Evolutionary conservation across 2,329 filamentous ascomycete genomes (phyloP).

Genomic region (Hypoxylon sp.): DNA sequence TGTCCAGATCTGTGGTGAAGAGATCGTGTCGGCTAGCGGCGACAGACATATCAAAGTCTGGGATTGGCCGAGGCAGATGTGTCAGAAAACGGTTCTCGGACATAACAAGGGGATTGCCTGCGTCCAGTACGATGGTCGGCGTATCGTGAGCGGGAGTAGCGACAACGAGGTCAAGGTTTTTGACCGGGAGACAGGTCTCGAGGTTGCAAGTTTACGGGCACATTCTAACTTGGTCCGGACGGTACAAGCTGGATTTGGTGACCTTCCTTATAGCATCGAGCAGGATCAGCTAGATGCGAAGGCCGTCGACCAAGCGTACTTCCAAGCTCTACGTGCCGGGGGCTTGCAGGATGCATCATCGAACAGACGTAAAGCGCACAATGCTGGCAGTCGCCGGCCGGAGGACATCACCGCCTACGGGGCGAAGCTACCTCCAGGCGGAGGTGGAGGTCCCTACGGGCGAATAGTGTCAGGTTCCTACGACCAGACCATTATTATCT

Average conservation of each 20-base stretch:
- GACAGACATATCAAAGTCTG: constrained; percentile 94
- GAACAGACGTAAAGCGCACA: constrained; percentile 54
- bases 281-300: constrained; percentile 78
- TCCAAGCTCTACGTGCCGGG: constrained; percentile 64
- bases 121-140: constrained; percentile 92
- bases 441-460: constrained; percentile 86
- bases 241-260: constrained; percentile 93
- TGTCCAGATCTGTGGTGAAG: constrained; percentile 84
- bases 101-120: constrained; percentile 97
- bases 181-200: constrained; percentile 82
- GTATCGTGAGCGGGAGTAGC: constrained; percentile 95
- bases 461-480: constrained; percentile 98
- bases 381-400: constrained; percentile 77
- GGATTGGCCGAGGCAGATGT: constrained; percentile 83
- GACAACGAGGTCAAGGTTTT: constrained; percentile 97
- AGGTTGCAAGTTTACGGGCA: constrained; percentile 85
- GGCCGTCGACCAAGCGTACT: constrained; percentile 76
- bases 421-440: constrained; percentile 87
- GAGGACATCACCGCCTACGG: constrained; percentile 81
- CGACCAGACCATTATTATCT: constrained; percentile 94
- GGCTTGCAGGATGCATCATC: constrained; percentile 53
- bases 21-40: constrained; percentile 93
- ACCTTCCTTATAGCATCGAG: constrained; percentile 79
- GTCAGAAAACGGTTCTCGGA: constrained; percentile 79
- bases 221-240: constrained; percentile 89